These are phyloP conservation scores for Ogataea kodamae DNA, from an alignment of 805 yeast species.

Conservation along the genomic window DNA sequence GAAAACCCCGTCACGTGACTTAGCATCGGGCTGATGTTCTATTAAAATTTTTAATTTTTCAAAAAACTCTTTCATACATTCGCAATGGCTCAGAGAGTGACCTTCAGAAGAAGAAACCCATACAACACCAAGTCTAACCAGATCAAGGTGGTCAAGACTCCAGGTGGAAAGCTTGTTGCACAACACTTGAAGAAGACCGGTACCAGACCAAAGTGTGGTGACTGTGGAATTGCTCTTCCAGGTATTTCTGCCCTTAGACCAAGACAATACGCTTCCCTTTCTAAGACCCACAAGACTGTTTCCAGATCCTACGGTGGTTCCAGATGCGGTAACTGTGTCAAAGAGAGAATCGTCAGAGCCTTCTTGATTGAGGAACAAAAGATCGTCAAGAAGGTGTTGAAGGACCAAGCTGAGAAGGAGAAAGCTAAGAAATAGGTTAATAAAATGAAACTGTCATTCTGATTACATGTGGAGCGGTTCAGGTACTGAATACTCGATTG, in stretches of 20 bases:
- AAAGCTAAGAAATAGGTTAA: conserved; percentile 41
- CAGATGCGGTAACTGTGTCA: conserved; percentile 97
- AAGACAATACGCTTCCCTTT: conserved; percentile 91
- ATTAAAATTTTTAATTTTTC: conserved; percentile 11
- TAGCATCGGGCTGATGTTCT: conserved; percentile 4
- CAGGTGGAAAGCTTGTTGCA: conserved; percentile 98
- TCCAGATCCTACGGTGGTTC: conserved; percentile 99
- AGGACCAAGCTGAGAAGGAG: conserved; percentile 92
- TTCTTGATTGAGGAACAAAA: conserved; percentile 99
- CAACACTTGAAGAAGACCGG: conserved; percentile 94
- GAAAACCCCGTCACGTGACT: conserved; percentile 5
- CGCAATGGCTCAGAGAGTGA: conserved; percentile 96
- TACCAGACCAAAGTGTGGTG: conserved; percentile 86
- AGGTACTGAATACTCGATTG: conserved; percentile 20
- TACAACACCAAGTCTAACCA: conserved; percentile 99
- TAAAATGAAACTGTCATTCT: conserved; percentile 13
- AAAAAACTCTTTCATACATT: conserved; percentile 9
- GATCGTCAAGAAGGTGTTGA: conserved; percentile 98
- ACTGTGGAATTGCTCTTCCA: conserved; percentile 66
- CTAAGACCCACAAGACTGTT: conserved; percentile 96
- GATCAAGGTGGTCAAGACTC: conserved; percentile 99
- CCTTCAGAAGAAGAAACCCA: conserved; percentile 99
- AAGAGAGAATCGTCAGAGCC: conserved; percentile 99
- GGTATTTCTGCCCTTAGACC: conserved; percentile 94
- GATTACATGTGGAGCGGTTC: conserved; percentile 11